These are phyloP conservation scores for Aspergillus haitiensis DNA, from an alignment of 495 filamentous ascomycete species.

Conservation along the genomic window DNA sequence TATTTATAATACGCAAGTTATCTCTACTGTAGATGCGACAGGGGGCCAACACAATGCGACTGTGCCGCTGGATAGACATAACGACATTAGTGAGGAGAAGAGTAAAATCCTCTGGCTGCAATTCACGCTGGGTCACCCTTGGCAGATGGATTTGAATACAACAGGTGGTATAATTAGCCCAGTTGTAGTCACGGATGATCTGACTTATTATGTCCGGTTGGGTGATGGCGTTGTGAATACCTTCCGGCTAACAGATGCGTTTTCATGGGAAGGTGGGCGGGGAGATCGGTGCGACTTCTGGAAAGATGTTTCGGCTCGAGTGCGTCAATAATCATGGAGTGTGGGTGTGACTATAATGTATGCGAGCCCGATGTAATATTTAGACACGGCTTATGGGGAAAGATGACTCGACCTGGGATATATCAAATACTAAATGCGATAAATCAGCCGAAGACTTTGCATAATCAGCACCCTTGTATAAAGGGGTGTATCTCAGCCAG, in stretches of 20 bases:
- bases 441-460: too few relatives aligned
- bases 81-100: too few relatives aligned
- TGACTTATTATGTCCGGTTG: constrained; percentile 22
- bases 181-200: constrained; percentile 17
- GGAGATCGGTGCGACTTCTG: constrained; percentile 58
- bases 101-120: constrained; percentile 17
- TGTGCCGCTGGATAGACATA: constrained; percentile 5
- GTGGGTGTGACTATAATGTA: too few relatives aligned
- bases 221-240: constrained; percentile 49
- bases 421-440: too few relatives aligned
- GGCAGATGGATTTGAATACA: constrained; percentile 27
- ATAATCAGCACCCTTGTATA: too few relatives aligned
- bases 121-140: constrained; percentile 7
- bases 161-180: constrained; percentile 20
- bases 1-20: constrained; percentile 48
- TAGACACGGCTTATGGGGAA: too few relatives aligned
- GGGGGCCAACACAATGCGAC: constrained; percentile 15
- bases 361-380: too few relatives aligned
- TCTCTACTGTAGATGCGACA: constrained; percentile 20
- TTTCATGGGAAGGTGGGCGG: constrained; percentile 58
- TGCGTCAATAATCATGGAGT: too few relatives aligned
- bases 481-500: too few relatives aligned
- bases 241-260: constrained; percentile 49
- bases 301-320: constrained; percentile 41
- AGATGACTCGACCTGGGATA: too few relatives aligned